Evolutionary conservation across 2,329 filamentous ascomycete genomes (phyloP), one percentile per base, ranked within the genome.

Genomic region (Aureobasidium namibiae): DNA sequence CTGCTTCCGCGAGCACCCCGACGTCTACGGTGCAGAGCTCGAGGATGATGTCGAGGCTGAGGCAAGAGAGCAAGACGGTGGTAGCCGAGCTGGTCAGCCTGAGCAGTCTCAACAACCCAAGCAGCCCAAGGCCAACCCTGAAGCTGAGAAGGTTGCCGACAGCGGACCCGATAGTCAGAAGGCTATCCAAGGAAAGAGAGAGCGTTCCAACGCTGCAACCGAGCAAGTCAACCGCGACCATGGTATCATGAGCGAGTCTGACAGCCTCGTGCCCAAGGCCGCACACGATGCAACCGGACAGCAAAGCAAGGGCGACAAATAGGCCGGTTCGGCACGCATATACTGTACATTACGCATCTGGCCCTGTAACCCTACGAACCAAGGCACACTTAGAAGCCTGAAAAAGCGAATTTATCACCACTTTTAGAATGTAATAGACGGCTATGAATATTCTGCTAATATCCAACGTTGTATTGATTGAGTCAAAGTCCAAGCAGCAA

Each of bases 1-100:
- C 68, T 99, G 94, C 79, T 99, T 99, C 82, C 84, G 91, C 67
- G 78, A 86, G 72, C 89, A 96, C 73, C 94, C 94, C 21, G 94
- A 97, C 44, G 81, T 96, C 61, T 99, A 99, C 74, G 92, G 91
- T 61, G 82, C 88, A 44, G 92, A 97, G 72, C 79, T 96, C 18
- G 88, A 91, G 49, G 91, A 95, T 53, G 83, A 85, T 14, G 44
- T 57, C 9, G 59, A 54, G 48, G 60, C 24, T 61, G 53, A 58
- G 63, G 18, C 61, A 61, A 46, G 59, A 39, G 48, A 41, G 33
- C 48, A 54, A 16, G 44, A 50, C 39, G 44, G 34, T 39, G 38
- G 46, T 23, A n/a, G 36, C 14, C 45, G 53, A 24, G 46, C 61
- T 34, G 26, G 41, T n/a, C 50, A 58, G 34, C 56, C 61, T 24